Evolutionary conservation across 495 filamentous ascomycete genomes (phyloP), one percentile per base, ranked within the genome.

Genomic region (Penicillium lagena): DNA sequence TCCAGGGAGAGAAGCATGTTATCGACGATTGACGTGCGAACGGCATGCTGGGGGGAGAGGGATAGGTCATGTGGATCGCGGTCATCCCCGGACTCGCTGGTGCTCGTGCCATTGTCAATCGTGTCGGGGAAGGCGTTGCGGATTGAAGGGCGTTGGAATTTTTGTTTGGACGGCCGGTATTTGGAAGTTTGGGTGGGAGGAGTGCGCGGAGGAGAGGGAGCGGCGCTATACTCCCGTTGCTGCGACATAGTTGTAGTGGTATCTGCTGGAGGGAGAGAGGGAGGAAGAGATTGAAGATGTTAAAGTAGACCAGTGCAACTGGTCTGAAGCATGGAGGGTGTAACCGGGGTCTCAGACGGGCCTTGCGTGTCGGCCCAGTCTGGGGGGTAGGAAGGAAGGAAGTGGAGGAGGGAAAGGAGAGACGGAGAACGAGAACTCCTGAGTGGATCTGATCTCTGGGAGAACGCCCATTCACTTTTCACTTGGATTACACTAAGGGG

Each of bases 1-100:
- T 94, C 89, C 46, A 96, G 78, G 12, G 90, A 95, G 29, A 90
- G 76, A 10, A 96, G 78, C 81, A 96, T 89, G 56, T 95, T 90
- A 62, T 90, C 86, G 35, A 96, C 85, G 37, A 96, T 81, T 15
- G 90, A 95, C 52, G 89, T 86, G 39, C 90, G 81, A 27, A 82
- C 83, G 49, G 84, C 80, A 59, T 89, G 83, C 44, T 82, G 73
- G 39, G 83, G 72, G 7, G 83, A 80, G 40, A 95, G 70, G 29
- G 88, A 89, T 39, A 96, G 71, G 63, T 95, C 90, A 69, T 96
- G 90, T 22, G 90, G 91, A 60, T 95, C 89, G 39, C 83, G 78
- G 43, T 73, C 70, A 39, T 76, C 70, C 27, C 56, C 63, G 4
- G 62, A 68, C 10, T 73, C 69, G 51, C 66, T 60, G 40, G 58